phyloP scores from a whole-genome alignment of 2,329 filamentous ascomycete species.

The Raffaelea deltoideospora region DNA sequence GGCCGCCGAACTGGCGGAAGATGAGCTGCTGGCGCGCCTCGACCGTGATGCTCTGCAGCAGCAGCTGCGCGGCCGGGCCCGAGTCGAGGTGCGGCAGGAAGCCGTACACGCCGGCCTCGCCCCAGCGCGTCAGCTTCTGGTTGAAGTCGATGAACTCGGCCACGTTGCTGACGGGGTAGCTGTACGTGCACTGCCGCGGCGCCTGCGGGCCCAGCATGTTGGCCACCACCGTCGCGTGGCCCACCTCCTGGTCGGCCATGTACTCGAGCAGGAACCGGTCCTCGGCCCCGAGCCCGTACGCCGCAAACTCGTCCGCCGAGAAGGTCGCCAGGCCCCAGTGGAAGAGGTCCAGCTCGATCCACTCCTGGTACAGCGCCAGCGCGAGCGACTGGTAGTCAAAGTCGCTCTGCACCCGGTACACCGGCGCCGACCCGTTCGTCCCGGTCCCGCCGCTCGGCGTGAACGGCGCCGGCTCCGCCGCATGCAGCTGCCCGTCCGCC shows the following conservation, averaged over 20 bases:
- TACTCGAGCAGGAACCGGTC: conserved; percentile 58
- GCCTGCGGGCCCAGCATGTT: conserved; percentile 62
- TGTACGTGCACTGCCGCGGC: conserved; percentile 63
- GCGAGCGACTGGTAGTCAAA: conserved; percentile 68
- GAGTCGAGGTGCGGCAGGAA: conserved; percentile 67
- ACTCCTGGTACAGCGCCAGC: conserved; percentile 66
- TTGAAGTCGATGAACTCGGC: conserved; percentile 70
- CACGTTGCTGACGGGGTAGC: conserved; percentile 64
- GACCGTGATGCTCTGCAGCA: conserved; percentile 62
- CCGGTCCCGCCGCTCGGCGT: conserved; percentile 58
- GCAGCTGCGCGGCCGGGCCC: conserved; percentile 55
- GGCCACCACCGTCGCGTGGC: conserved; percentile 60
- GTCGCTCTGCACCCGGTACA: conserved; percentile 66
- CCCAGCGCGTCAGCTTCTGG: conserved; percentile 71
- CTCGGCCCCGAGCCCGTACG: conserved; percentile 50
- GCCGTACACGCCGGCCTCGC: conserved; percentile 67
- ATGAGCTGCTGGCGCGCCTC: conserved; percentile 74
- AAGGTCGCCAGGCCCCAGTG: conserved; percentile 59
- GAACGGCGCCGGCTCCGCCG: conserved; percentile 56
- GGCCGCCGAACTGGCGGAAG: conserved; percentile 68
- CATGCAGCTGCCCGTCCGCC: conserved; percentile 51
- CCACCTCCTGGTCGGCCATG: conserved; percentile 65
- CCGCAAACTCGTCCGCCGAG: conserved; percentile 52
- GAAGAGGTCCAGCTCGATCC: conserved; percentile 74
- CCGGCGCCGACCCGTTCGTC: conserved; percentile 60